Evolutionary conservation across 2,329 filamentous ascomycete genomes (phyloP), one percentile per base, ranked within the genome.

Genomic region (Beauveria sp.): DNA sequence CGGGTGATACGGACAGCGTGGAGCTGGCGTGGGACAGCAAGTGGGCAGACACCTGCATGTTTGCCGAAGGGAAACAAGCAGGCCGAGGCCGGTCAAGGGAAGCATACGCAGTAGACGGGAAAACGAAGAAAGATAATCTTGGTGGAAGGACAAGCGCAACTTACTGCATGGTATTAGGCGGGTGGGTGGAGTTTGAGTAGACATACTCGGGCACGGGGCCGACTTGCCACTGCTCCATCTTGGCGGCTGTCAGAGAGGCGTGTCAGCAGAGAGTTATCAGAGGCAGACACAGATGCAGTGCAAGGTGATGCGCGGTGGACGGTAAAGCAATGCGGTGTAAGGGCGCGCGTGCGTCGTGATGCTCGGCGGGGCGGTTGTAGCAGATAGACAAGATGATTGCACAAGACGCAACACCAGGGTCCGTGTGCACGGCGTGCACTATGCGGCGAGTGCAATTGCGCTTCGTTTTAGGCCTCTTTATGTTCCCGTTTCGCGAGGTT

Each of bases 221-320:
- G 73, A 84, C 80, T 74, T 83, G 80, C 82, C 82, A 84, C 75
- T 83, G 81, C 77, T 84, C 80, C 82, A 84, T 84, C 75, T 51
- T 62, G 56, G 16, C 56, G 38, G 48, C 56, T 59, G 14, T 45
- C 5, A 18, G 24, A 24, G 34, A 51, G 46, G 20, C 16, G 8
- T 26, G 56, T 59, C 51, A 59, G 56, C 34, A 51, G 6, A 18
- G 22, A 42, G 56, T 38, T 51, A 16, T 59, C 31, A 52, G 34
- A 31, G 46, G 24, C 12, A 43, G 38, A 22, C 14, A 28, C 24
- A 50, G 20, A 43, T n/a, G 34, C 16, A 16, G 38, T 51, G 56
- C 18, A 51, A 18, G 48, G 49, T 45, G 24, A 46, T 53, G 18
- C 22, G 59, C 18, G 18, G 20, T 49, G 51, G 18, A 48, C 5